Evolutionary conservation across 805 yeast species (phyloP), one percentile per base, ranked within the genome.

Genomic region (Myxozyma lipomycoides): DNA sequence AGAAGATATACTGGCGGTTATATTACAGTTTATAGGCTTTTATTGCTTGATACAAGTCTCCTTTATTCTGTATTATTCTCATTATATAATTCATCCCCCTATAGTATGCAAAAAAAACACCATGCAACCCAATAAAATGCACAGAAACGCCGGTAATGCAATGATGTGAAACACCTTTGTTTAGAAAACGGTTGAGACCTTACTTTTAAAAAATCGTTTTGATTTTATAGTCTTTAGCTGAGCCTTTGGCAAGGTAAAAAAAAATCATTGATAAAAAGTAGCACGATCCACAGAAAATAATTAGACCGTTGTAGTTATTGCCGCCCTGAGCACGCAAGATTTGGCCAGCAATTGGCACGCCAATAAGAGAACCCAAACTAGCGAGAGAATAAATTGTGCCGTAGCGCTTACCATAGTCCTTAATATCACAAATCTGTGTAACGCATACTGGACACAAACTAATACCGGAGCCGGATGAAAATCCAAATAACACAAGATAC

Each of bases 391-490:
- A 83, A 53, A 81, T 75, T 15, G 86, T 74, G 0, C 89, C 89
- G 57, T 79, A 84, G 19, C 84, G 67, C 55, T 78, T 80, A 18
- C 90, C 90, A 63, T 83, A 84, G 48, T 81, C 77, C 51, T 74
- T 71, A 0, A 83, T 81, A 15, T 74, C 75, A n/a, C 83, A 77
- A 25, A 85, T 78, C 41, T 78, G 77, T 0, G 85, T 78, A n/a
- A 83, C 74, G 54, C 90, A 83, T 3, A 79, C 81, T 0, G 91
- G 88, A 0, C 84, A 77, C 44, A 84, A 61, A 0, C 86, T 75
- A 38, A 85, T 68, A 3, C 84, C 78, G 18, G 84, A 77, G 2
- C 87, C 81, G 26, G 78, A 72, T 49, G 76, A 73, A 59, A 82
- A 78, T 0, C 89, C 89, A 61, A 76, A 78, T 2, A 76, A 44